These are phyloP conservation scores for Skeletonema grethae DNA, from an alignment of 108 stramenopile species.

Conservation along the genomic window DNA sequence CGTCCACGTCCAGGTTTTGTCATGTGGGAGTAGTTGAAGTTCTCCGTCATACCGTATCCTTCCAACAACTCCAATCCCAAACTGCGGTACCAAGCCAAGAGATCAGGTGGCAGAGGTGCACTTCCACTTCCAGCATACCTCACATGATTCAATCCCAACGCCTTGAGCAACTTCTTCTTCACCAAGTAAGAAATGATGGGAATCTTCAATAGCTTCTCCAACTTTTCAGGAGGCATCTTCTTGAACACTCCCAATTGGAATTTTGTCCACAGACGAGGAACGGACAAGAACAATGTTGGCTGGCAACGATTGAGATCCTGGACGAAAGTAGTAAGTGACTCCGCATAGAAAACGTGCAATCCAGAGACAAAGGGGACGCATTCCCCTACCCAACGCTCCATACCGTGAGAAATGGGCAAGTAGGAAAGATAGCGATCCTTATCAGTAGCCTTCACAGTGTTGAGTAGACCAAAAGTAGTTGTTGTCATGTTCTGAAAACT, in stretches of 20 bases:
- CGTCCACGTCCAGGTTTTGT: conserved; percentile 49
- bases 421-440: conserved; percentile 82
- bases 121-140: conserved; percentile 74
- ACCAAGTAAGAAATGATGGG: conserved; percentile 63
- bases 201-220: conserved; percentile 62
- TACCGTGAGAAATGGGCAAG: conserved; percentile 77
- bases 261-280: conserved; percentile 84
- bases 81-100: conserved; percentile 66
- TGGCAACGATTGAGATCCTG: conserved; percentile 70
- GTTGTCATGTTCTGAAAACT: conserved; percentile 63
- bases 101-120: conserved; percentile 67
- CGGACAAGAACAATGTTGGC: conserved; percentile 75
- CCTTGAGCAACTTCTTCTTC: conserved; percentile 74
- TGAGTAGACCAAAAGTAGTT: conserved; percentile 55
- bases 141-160: conserved; percentile 65
- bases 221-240: conserved; percentile 67
- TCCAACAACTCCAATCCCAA: conserved; percentile 76
- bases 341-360: conserved; percentile 65
- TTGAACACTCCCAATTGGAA: conserved; percentile 77
- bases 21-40: conserved; percentile 81
- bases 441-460: conserved; percentile 45
- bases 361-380: conserved; percentile 64
- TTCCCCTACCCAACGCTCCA: conserved; percentile 84
- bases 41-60: conserved; percentile 88
- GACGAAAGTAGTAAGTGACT: conserved; percentile 67